Conservation (phyloP, 23 red algal genomes). For the Porphyridium purpureum region DNA sequence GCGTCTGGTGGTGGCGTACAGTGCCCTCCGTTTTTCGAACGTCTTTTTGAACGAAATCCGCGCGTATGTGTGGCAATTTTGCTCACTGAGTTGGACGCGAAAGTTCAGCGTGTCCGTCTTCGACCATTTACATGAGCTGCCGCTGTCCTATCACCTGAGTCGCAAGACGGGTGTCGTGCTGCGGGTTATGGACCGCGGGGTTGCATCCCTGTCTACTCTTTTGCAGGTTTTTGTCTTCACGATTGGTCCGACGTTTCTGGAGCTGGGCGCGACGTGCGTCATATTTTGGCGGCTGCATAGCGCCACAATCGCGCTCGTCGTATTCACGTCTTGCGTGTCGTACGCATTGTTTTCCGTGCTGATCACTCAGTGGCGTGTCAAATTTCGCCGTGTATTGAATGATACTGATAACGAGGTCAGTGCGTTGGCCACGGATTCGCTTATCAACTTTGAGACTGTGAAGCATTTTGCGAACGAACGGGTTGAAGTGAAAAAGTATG, state of each 20-base stretch:
- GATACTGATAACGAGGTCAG: conserved; percentile 38
- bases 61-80: conserved; percentile 13
- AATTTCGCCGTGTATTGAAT: conserved; percentile 20
- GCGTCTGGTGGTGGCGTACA: conserved; percentile 8
- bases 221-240: conserved; percentile 46
- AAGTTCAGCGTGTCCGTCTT: conserved; percentile 43
- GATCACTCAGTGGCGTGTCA: conserved; percentile 22
- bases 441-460: conserved; percentile 70
- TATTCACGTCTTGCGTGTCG: conserved; percentile 15
- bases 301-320: conserved; percentile 8
- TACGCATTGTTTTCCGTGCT: conserved; percentile 19
- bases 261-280: conserved; percentile 38
- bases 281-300: conserved; percentile 51
- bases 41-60: conserved; percentile 8
- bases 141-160: conserved; percentile 48
- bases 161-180: conserved; percentile 59
- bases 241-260: conserved; percentile 52
- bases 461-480: conserved; percentile 81
- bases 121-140: conserved; percentile 46
- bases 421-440: conserved; percentile 32
- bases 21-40: neutral
- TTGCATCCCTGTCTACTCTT: conserved; percentile 30
- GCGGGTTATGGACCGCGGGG: conserved; percentile 70
- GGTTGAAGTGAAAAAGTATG: conserved; percentile 36
- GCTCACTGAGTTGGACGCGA: conserved; percentile 13